Evolutionary conservation across 257 asterid species (phyloP), one percentile per base, ranked within the genome.

Genomic region (Rubia yunnanensis): DNA sequence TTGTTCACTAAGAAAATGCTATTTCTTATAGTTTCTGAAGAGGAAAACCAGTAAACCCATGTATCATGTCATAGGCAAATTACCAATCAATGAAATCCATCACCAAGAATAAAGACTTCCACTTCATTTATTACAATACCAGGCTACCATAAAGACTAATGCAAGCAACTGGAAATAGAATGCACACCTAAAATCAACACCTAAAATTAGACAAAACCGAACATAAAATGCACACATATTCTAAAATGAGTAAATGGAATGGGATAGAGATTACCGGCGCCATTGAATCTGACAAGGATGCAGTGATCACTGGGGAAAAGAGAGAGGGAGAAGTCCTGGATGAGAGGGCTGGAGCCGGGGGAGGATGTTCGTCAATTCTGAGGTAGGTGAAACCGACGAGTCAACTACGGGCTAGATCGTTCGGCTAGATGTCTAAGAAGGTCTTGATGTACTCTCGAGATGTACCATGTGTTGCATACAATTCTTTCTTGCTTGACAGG

Each of bases 331-430:
- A 94, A 88, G 70, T 90, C 95, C 0, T 90, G 88, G 57, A 94
- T 88, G 72, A 94, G 70, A 26, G 97, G 97, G 2, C 73, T 74
- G 69, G 96, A 89, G 69, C 95, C 97, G 94, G 95, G 22, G 97
- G 96, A 67, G 97, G 96, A 63, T 88, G 96, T 61, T 97, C 99
- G 75, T 90, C 95, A 73, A 94, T 94, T 70, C 99, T 96, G 5
- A 95, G 97, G 73, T 94, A 94, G 67, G 97, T 90, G 88, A 94
- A 94, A n/a, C n/a, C n/a, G n/a, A n/a, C n/a, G n/a, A n/a, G n/a
- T n/a, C n/a, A n/a, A n/a, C n/a, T n/a, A n/a, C n/a, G n/a, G n/a
- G n/a, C n/a, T n/a, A n/a, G n/a, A n/a, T n/a, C n/a, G n/a, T n/a
- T n/a, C n/a, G n/a, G n/a, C n/a, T n/a, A n/a, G n/a, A n/a, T n/a